phyloP scores from a whole-genome alignment of 2,329 filamentous ascomycete species.

The Bipolaris sorokiniana region DNA sequence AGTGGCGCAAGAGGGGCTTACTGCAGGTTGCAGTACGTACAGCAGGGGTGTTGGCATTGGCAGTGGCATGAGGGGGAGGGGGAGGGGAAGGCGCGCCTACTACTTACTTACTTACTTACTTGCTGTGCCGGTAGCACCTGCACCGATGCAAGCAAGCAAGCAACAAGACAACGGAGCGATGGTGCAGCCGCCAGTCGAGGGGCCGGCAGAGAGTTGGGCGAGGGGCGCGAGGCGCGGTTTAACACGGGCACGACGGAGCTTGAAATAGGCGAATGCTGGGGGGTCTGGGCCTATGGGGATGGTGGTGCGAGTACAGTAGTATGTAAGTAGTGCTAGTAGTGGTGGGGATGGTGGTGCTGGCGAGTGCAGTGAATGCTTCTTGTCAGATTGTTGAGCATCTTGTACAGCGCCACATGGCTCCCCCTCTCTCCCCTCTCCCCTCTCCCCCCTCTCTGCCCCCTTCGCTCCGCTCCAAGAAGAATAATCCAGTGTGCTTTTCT shows the following conservation, averaged over 20 bases:
- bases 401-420: slow-evolving; percentile 11
- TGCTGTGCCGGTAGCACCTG: background rate
- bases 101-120: too few relatives aligned
- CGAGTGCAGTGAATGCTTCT: slow-evolving; percentile 2
- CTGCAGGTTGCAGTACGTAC: slow-evolving; percentile 16
- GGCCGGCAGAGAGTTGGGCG: too few relatives aligned
- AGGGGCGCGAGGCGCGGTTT: too few relatives aligned
- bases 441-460: too few relatives aligned
- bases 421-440: too few relatives aligned
- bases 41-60: slow-evolving; percentile 20
- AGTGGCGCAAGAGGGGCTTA: slow-evolving; percentile 16
- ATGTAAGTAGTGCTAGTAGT: too few relatives aligned
- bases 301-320: background rate
- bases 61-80: background rate
- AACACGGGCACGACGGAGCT: too few relatives aligned
- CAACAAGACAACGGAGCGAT: background rate
- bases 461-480: background rate
- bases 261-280: slow-evolving; percentile 6
- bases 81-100: background rate
- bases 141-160: background rate
- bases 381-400: background rate
- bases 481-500: slow-evolving; percentile 7
- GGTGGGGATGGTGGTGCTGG: too few relatives aligned
- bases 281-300: background rate
- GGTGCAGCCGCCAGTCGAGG: background rate